Evolutionary conservation across 257 asterid species (phyloP).

Genomic region (Solanum pimpinellifolium): DNA sequence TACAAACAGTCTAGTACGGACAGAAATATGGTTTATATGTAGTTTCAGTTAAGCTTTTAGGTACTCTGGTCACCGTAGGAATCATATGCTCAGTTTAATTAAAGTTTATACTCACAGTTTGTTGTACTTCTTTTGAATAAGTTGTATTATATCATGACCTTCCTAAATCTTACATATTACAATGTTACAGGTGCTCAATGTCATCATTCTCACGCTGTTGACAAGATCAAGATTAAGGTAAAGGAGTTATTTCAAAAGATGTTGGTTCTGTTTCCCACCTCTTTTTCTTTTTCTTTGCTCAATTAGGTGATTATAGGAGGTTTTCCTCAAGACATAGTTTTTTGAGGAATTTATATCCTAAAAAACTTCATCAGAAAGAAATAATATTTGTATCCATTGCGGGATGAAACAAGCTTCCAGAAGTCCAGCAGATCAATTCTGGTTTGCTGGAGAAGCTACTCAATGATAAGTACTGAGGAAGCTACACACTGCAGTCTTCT

Average conservation of each 20-base stretch:
- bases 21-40: background rate
- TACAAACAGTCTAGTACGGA: background rate
- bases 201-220: conserved; percentile 25
- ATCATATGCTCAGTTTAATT: background rate
- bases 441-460: background rate
- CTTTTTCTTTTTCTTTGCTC: background rate
- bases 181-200: conserved; percentile 48
- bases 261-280: background rate
- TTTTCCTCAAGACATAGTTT: background rate
- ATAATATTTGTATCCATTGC: background rate
- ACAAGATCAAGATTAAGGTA: conserved; percentile 60
- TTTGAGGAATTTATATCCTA: background rate
- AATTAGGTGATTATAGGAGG: background rate
- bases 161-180: conserved; percentile 15
- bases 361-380: background rate
- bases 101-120: background rate
- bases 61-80: background rate
- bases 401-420: background rate
- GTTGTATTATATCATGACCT: background rate
- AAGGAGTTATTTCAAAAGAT: background rate
- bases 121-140: background rate
- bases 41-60: background rate
- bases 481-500: background rate
- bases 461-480: background rate
- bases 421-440: background rate